These are phyloP conservation scores for Withania somnifera DNA, from an alignment of 305 asterid genomes.

Conservation along the genomic window DNA sequence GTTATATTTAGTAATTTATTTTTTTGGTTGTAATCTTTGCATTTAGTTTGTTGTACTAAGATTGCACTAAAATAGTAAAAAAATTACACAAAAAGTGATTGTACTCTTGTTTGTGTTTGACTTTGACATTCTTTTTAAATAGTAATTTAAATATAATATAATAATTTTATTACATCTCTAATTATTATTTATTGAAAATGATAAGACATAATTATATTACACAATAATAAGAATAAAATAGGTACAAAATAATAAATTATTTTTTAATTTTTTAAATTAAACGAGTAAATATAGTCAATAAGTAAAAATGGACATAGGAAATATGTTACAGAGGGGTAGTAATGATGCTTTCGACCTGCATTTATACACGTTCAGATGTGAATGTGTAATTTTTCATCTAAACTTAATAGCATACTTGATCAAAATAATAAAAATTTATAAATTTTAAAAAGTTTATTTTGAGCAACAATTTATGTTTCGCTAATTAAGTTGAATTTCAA, in stretches of 20 bases:
- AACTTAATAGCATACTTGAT: not conserved
- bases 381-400: not conserved
- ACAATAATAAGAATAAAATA: not conserved
- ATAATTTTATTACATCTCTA: not conserved
- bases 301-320: not conserved
- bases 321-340: not conserved
- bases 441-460: not conserved
- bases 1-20: conserved; percentile 7
- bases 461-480: not conserved
- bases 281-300: not conserved
- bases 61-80: not conserved
- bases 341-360: not conserved
- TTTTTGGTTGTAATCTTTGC: not conserved
- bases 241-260: not conserved
- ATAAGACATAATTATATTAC: not conserved
- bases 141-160: not conserved
- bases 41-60: conserved; percentile 3
- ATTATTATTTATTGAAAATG: not conserved
- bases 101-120: too few relatives aligned
- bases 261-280: not conserved
- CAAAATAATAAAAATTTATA: too few relatives aligned
- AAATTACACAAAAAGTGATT: not conserved
- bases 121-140: too few relatives aligned
- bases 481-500: not conserved
- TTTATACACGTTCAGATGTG: not conserved